phyloP scores from a whole-genome alignment of 768 basidiomycete species.

The Psilocybe sp. region DNA sequence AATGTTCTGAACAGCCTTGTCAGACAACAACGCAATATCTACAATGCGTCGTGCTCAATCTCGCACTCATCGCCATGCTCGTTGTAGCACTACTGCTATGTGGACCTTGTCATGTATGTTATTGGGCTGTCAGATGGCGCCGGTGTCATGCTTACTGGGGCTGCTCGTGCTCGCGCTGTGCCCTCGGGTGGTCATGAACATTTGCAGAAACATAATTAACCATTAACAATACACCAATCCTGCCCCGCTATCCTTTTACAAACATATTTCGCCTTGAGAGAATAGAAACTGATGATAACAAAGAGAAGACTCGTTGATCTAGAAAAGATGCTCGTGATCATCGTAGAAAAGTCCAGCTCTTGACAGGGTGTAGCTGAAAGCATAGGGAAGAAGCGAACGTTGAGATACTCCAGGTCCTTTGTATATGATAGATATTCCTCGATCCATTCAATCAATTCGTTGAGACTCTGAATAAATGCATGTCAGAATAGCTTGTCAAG shows the following conservation, averaged over 20 bases:
- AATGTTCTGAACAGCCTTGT: no score
- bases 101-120: no score
- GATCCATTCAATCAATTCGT: slow-evolving; percentile 19
- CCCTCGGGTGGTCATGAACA: no score
- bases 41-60: no score
- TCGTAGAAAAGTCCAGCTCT: slow-evolving; percentile 21
- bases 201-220: slow-evolving; percentile 2
- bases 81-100: no score
- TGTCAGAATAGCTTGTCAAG: not conserved
- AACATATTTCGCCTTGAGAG: slow-evolving; percentile 19
- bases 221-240: slow-evolving; percentile 23
- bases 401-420: slow-evolving; percentile 13
- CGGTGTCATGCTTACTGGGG: no score
- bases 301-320: slow-evolving; percentile 14
- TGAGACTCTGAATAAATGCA: slow-evolving; percentile 11
- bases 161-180: no score
- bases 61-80: no score
- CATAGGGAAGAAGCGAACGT: slow-evolving; percentile 18
- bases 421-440: slow-evolving; percentile 19
- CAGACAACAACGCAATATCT: no score
- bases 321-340: slow-evolving; percentile 22
- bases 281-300: slow-evolving; percentile 18
- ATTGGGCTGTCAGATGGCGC: no score
- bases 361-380: slow-evolving; percentile 17
- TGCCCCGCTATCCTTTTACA: slow-evolving; percentile 18